These are phyloP conservation scores for Pseudogymnoascus sp. DNA, from an alignment of 2,329 filamentous ascomycete genomes.

Conservation along the genomic window DNA sequence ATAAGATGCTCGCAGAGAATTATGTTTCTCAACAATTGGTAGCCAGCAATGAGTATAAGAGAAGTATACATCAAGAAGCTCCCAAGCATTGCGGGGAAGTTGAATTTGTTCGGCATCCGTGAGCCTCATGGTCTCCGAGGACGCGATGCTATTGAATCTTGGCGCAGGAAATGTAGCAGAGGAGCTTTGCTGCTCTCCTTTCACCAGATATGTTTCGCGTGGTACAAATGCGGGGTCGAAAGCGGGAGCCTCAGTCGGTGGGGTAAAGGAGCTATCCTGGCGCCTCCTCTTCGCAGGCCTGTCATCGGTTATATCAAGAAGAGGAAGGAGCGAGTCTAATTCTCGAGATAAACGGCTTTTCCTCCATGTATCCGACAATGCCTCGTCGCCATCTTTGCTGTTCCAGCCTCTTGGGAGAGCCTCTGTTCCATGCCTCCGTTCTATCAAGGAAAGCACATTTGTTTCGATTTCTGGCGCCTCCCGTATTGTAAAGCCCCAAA, in stretches of 20 bases:
- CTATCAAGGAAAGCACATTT: conserved; percentile 10
- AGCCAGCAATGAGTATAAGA: conserved; percentile 68
- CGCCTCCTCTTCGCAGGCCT: conserved; percentile 6
- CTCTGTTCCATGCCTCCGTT: conserved; percentile 27
- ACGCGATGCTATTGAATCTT: not conserved
- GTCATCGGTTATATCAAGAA: conserved; percentile 6
- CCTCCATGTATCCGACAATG: conserved; percentile 18
- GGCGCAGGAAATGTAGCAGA: not conserved
- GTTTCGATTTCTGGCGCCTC: conserved; percentile 9
- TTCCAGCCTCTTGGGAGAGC: conserved; percentile 27
- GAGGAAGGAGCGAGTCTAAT: conserved; percentile 3
- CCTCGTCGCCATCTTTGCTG: conserved; percentile 39
- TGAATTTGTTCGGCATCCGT: conserved; percentile 4
- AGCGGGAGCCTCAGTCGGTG: conserved; percentile 13
- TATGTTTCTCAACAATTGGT: conserved; percentile 58
- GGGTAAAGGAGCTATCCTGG: conserved; percentile 20
- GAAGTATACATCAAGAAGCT: conserved; percentile 61
- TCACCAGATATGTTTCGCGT: not conserved
- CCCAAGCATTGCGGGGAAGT: conserved; percentile 47
- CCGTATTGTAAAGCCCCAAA: conserved; percentile 11
- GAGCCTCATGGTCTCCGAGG: not conserved
- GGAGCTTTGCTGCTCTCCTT: not conserved
- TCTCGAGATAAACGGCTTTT: conserved; percentile 11
- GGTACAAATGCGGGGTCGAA: not conserved
- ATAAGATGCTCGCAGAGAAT: conserved; percentile 35